phyloP scores from a whole-genome alignment of 768 basidiomycete genomes.

The Boletus pseudopeckii region DNA sequence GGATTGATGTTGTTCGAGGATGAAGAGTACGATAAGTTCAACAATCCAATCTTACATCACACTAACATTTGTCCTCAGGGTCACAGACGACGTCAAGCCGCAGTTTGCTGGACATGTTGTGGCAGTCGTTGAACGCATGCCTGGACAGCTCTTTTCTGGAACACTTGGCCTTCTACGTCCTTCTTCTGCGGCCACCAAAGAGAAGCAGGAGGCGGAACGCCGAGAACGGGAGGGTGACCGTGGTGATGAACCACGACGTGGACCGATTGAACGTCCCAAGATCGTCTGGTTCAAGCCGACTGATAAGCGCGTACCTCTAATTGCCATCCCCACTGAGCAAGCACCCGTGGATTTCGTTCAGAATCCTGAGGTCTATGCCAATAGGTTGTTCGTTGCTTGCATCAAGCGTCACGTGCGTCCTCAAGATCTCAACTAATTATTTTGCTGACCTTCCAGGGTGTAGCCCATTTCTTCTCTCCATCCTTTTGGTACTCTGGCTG shows the following conservation, averaged over 20 bases:
- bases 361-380: slow-evolving; percentile 84
- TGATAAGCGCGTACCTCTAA: slow-evolving; percentile 96
- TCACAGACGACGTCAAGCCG: slow-evolving; percentile 96
- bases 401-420: slow-evolving; percentile 92
- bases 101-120: slow-evolving; percentile 99
- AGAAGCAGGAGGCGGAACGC: slow-evolving; percentile 97
- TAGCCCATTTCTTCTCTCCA: slow-evolving; percentile 94
- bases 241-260: slow-evolving; percentile 76
- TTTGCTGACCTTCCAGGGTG: slow-evolving; percentile 19
- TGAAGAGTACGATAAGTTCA: slow-evolving; percentile 66
- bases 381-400: slow-evolving; percentile 94
- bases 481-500: slow-evolving; percentile 97
- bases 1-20: slow-evolving; percentile 96
- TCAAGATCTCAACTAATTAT: slow-evolving; percentile 4
- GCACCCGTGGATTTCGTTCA: slow-evolving; percentile 95
- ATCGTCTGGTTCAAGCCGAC: slow-evolving; percentile 99
- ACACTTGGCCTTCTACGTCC: slow-evolving; percentile 93
- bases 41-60: background rate
- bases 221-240: slow-evolving; percentile 95
- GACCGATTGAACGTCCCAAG: slow-evolving; percentile 86
- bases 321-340: slow-evolving; percentile 98
- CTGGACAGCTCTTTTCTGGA: slow-evolving; percentile 96
- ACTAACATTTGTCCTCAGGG: slow-evolving; percentile 44
- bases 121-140: slow-evolving; percentile 99
- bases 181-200: slow-evolving; percentile 95